Percentiles rank a stretch among this genome's conserved stretches.
phyloP scores from a whole-genome alignment of 768 basidiomycete genomes.

The Butyriboletus loyo region DNA sequence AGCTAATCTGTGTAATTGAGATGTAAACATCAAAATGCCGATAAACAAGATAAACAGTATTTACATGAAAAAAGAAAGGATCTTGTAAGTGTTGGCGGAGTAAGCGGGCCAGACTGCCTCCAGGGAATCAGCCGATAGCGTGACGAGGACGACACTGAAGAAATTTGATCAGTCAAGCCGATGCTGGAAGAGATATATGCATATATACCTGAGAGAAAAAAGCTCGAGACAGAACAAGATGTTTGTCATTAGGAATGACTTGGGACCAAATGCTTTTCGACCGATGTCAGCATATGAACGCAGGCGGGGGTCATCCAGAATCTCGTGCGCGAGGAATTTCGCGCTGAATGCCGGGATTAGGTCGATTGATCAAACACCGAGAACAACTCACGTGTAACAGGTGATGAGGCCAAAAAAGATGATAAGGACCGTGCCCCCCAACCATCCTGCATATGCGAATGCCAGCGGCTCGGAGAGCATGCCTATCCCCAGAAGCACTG shows the following conservation, averaged over 20 bases:
- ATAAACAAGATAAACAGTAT: conserved; percentile 16
- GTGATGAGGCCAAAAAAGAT: conserved; percentile 75
- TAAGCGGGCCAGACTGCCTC: conserved; percentile 67
- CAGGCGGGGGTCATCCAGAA: conserved; percentile 63
- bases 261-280: conserved; percentile 80
- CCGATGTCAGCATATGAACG: conserved; percentile 90
- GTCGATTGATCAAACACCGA: background rate
- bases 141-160: conserved; percentile 77
- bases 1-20: conserved; percentile 52
- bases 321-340: conserved; percentile 78
- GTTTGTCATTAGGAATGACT: conserved; percentile 62
- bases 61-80: conserved; percentile 70
- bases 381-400: conserved; percentile 76
- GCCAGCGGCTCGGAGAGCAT: conserved; percentile 89
- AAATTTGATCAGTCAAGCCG: background rate
- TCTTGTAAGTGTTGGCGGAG: conserved; percentile 70
- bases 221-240: conserved; percentile 82
- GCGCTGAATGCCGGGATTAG: conserved; percentile 50
- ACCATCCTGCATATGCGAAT: conserved; percentile 90
- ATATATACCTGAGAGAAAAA: conserved; percentile 70
- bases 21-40: background rate
- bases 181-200: background rate
- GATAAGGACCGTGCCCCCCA: conserved; percentile 69
- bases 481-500: conserved; percentile 83
- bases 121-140: conserved; percentile 85